Evolutionary conservation across 345 rosid species (phyloP).

Genomic region (Odontarrhena argentea): DNA sequence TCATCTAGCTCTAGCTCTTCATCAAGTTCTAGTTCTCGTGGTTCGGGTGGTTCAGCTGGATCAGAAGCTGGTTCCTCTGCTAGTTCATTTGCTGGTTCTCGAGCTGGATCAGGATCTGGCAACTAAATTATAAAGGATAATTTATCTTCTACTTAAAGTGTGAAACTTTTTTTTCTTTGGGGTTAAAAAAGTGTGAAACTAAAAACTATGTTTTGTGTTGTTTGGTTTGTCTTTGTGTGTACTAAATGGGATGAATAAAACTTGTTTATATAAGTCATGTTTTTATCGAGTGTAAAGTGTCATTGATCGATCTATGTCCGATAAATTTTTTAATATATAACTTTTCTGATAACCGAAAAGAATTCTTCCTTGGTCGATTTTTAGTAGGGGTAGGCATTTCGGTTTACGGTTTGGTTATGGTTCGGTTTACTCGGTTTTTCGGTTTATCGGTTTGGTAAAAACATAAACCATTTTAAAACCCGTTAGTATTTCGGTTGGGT

Average conservation of each 20-base stretch:
- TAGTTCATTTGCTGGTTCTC: constrained; percentile 71
- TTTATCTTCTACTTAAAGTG: not conserved
- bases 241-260: constrained; percentile 26
- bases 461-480: no score
- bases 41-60: constrained; percentile 42
- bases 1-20: constrained; percentile 56
- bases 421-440: no score
- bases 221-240: constrained; percentile 21
- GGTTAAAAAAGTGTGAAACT: constrained; percentile 10
- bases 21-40: constrained; percentile 49
- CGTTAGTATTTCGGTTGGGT: no score
- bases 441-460: no score
- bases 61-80: constrained; percentile 54
- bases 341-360: no score
- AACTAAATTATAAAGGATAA: constrained; percentile 17
- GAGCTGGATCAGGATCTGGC: constrained; percentile 61
- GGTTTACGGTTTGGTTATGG: no score
- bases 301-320: no score
- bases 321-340: no score
- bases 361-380: no score
- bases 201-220: constrained; percentile 21
- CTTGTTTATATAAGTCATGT: constrained; percentile 19
- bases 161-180: no score
- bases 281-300: constrained; percentile 34
- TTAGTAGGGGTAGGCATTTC: no score